phyloP scores from a whole-genome alignment of 1,139 yeast species.

The Pichia sp. region DNA sequence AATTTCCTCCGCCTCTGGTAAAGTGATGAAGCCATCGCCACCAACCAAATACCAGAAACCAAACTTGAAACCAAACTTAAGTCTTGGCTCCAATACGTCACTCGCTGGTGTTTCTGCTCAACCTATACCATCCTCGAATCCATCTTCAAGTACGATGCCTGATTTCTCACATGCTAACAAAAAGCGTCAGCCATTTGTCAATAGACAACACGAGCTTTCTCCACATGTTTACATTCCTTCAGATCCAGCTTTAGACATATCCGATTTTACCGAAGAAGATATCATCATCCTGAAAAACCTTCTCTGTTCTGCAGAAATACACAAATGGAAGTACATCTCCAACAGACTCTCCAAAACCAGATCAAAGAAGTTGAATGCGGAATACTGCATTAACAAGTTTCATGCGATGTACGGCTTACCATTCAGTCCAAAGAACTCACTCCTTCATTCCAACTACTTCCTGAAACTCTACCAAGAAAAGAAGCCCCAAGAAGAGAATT shows the following conservation, averaged over 20 bases:
- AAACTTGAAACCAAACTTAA: no score
- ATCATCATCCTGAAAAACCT: constrained; percentile 27
- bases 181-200: no score
- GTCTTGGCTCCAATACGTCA: no score
- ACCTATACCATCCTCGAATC: no score
- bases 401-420: constrained; percentile 34
- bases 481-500: constrained; percentile 15
- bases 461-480: constrained; percentile 16
- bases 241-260: constrained; percentile 24
- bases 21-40: background rate
- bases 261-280: constrained; percentile 32
- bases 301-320: constrained; percentile 32
- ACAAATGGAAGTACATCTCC: constrained; percentile 34
- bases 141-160: no score
- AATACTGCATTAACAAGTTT: constrained; percentile 30
- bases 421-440: constrained; percentile 25
- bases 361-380: constrained; percentile 31
- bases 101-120: no score
- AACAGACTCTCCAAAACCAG: constrained; percentile 30
- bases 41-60: background rate
- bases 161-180: no score
- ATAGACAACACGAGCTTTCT: background rate
- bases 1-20: background rate
- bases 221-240: constrained; percentile 23
- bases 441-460: constrained; percentile 23